Evolutionary conservation across 1,139 yeast species (phyloP), one percentile per base, ranked within the genome.

Genomic region (Hanseniaspora uvarum): DNA sequence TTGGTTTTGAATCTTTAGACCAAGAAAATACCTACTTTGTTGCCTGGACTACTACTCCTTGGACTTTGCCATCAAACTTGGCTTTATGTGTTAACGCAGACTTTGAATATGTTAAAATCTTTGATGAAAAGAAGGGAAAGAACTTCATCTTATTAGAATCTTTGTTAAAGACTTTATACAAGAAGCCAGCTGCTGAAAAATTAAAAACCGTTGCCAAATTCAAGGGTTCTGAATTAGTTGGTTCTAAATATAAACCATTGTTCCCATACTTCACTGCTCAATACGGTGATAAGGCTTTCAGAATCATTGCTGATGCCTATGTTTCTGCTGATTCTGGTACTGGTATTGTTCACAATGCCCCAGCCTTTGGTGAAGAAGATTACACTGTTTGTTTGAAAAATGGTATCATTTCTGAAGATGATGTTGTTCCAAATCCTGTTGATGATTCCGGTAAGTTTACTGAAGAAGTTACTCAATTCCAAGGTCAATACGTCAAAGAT

Each of bases 351-450:
- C 98, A 92, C 70, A 96, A 89, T 70, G 81, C 98, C 48, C 98
- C 99, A 60, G 94, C 98, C 52, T 94, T 88, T 73, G 99, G 99
- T 83, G 99, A 92, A 73, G 95, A 82, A 71, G 99, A 94, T 89
- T 88, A 81, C 77, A 78, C 76, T 60, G 95, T 83, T 59, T 85
- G 94, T 63, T 74, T 80, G 52, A 79, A 75, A 43, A 78, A 80
- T 40, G 96, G 95, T 58, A 73, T 92, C 63, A 83, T 89, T 60
- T 69, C 68, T 60, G 87, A 81, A 64, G 80, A 77, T 57, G 70
- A 78, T 61, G 70, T 75, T 14, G 92, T 96, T 53, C 98, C 98
- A 60, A 86, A 86, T 67, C 96, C 97, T 23, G 85, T 94, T 55
- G 96, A 92, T 69, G 98, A 89, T 68, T 74, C 78, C 57, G 99